Percentiles rank a stretch among this genome's conserved stretches.
phyloP scores from a whole-genome alignment of 305 asterid genomes.

The Fraxinus dipetala region DNA sequence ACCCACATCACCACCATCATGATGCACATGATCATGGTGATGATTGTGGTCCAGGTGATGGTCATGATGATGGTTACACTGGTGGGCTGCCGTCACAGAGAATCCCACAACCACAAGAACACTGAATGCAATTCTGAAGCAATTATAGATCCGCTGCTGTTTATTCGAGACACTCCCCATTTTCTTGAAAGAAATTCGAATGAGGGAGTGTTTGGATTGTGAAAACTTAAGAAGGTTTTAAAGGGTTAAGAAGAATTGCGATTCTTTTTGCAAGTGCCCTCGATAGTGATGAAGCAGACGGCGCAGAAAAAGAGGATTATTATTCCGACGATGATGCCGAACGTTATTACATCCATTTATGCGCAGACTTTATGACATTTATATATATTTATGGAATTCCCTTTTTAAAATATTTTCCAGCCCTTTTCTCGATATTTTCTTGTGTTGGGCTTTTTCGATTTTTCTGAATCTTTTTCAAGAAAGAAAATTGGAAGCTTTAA shows the following conservation, averaged over 20 bases:
- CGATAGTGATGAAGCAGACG: conserved; percentile 69
- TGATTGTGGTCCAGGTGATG: conserved; percentile 12
- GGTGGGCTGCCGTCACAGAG: conserved; percentile 51
- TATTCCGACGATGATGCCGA: conserved; percentile 82
- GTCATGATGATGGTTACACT: conserved; percentile 42
- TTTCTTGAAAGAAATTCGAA: background rate
- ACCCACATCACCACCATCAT: conserved; percentile 27
- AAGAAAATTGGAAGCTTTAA: background rate
- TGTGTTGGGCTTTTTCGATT: background rate
- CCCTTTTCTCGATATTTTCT: background rate
- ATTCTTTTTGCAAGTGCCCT: conserved; percentile 71
- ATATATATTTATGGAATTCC: background rate
- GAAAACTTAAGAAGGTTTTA: conserved; percentile 34
- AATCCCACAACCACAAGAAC: conserved; percentile 36
- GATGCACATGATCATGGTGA: conserved; percentile 31
- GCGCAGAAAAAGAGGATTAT: conserved; percentile 70
- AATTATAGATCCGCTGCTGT: conserved; percentile 39
- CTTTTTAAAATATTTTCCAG: background rate
- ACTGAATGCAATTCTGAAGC: conserved; percentile 3
- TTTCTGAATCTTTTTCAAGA: background rate
- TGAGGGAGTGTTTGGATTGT: conserved; percentile 30
- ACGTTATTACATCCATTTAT: conserved; percentile 70
- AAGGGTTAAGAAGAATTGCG: conserved; percentile 29
- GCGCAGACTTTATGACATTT: background rate
- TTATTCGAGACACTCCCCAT: conserved; percentile 27